These are phyloP conservation scores for Gynandropsis gynandra DNA, from an alignment of 345 rosid species.

Conservation along the genomic window DNA sequence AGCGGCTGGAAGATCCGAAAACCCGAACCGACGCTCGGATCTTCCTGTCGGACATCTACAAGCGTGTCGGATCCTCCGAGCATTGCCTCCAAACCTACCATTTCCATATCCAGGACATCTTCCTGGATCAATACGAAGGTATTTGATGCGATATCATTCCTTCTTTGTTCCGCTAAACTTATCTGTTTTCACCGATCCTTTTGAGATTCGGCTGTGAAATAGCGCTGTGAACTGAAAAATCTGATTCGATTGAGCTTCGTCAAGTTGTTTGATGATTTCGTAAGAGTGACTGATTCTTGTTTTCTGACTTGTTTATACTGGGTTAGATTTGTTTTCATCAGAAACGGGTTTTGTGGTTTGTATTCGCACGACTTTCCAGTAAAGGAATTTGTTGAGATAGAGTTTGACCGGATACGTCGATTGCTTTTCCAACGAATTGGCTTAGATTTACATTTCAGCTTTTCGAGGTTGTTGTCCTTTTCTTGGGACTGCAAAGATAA, in stretches of 20 bases:
- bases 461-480: neutral
- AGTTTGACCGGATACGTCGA: neutral
- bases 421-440: neutral
- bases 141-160: neutral
- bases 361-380: neutral
- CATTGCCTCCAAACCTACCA: conserved; percentile 48
- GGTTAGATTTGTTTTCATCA: neutral
- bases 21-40: conserved; percentile 44
- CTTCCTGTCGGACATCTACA: conserved; percentile 49
- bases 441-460: neutral
- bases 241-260: neutral
- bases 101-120: conserved; percentile 54
- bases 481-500: neutral
- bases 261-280: neutral
- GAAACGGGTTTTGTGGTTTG: neutral
- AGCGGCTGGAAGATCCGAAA: conserved; percentile 52
- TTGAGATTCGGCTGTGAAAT: neutral
- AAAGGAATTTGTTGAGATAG: neutral
- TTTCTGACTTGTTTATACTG: neutral
- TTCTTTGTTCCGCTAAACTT: neutral
- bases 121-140: conserved; percentile 54
- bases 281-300: neutral
- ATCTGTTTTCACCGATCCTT: neutral
- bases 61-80: conserved; percentile 33
- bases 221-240: neutral